A percentile compares a stretch with the other conserved stretches of the same genome.
These are phyloP conservation scores for Acarospora socialis DNA, from an alignment of 2,329 filamentous ascomycete species.

Conservation along the genomic window DNA sequence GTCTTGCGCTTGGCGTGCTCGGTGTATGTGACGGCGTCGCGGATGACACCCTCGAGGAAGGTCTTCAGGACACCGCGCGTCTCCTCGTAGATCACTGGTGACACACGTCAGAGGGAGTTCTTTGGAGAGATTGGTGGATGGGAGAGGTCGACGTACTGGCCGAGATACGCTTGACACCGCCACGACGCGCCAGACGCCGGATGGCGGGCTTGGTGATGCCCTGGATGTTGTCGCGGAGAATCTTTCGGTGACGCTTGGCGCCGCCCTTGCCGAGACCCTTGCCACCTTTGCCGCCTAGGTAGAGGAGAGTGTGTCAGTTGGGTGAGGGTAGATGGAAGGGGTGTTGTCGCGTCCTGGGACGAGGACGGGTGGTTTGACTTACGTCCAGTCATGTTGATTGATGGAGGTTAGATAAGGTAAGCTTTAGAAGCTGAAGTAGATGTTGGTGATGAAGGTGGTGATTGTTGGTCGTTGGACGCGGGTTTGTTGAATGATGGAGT, in stretches of 20 bases:
- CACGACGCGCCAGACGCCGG: slow-evolving; percentile 40
- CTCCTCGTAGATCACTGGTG: slow-evolving; percentile 61
- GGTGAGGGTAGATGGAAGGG: neutral
- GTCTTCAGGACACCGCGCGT: slow-evolving; percentile 65
- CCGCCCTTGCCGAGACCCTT: slow-evolving; percentile 42
- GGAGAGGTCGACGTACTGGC: slow-evolving; percentile 26
- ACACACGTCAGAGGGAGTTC: slow-evolving; percentile 15
- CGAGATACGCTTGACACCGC: slow-evolving; percentile 39
- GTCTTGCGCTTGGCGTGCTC: slow-evolving; percentile 74
- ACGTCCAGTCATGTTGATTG: slow-evolving; percentile 45
- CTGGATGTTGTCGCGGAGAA: slow-evolving; percentile 41
- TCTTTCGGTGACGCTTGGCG: slow-evolving; percentile 41
- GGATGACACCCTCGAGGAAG: slow-evolving; percentile 64
- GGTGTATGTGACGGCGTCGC: slow-evolving; percentile 64
- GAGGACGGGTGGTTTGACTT: slow-evolving; percentile 23
- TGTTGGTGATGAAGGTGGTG: slow-evolving; percentile 10
- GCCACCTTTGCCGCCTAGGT: slow-evolving; percentile 38
- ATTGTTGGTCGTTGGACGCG: slow-evolving; percentile 9
- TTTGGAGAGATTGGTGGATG: neutral
- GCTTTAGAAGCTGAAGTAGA: slow-evolving; percentile 17
- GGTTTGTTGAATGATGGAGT: slow-evolving; percentile 9
- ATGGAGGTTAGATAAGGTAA: slow-evolving; percentile 19
- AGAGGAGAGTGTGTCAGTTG: slow-evolving; percentile 13
- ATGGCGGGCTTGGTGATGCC: slow-evolving; percentile 42
- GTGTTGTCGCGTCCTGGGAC: neutral